These are phyloP conservation scores for Gossypium raimondii DNA, from an alignment of 345 rosid species.

Conservation along the genomic window DNA sequence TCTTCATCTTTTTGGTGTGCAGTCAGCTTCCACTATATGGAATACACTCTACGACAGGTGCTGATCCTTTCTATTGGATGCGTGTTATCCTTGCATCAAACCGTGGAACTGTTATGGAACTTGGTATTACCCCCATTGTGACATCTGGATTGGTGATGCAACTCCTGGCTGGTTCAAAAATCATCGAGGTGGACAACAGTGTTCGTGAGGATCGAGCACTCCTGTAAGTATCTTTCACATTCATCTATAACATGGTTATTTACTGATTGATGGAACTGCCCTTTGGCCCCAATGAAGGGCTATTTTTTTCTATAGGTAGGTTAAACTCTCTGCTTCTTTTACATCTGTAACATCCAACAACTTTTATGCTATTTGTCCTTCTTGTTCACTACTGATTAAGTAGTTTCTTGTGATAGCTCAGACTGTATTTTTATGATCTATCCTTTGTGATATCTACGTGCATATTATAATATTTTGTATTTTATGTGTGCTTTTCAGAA, in stretches of 20 bases:
- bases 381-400: background rate
- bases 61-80: slow-evolving; percentile 78
- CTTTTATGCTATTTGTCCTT: background rate
- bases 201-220: slow-evolving; percentile 71
- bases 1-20: slow-evolving; percentile 63
- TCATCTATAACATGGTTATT: background rate
- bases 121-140: slow-evolving; percentile 68
- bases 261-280: background rate
- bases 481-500: slow-evolving; percentile 27
- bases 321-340: background rate
- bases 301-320: background rate
- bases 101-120: slow-evolving; percentile 76
- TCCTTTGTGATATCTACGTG: background rate
- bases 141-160: slow-evolving; percentile 71
- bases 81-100: slow-evolving; percentile 72
- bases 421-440: background rate
- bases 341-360: background rate
- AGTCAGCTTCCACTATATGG: slow-evolving; percentile 78
- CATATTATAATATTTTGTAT: background rate
- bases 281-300: too few species aligned
- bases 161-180: slow-evolving; percentile 70
- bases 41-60: slow-evolving; percentile 63
- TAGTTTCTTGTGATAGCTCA: background rate
- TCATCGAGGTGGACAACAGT: slow-evolving; percentile 68
- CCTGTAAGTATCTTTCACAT: slow-evolving; percentile 34